Conservation (phyloP, 345 rosid species). For the Zanthoxylum bungeanum region DNA sequence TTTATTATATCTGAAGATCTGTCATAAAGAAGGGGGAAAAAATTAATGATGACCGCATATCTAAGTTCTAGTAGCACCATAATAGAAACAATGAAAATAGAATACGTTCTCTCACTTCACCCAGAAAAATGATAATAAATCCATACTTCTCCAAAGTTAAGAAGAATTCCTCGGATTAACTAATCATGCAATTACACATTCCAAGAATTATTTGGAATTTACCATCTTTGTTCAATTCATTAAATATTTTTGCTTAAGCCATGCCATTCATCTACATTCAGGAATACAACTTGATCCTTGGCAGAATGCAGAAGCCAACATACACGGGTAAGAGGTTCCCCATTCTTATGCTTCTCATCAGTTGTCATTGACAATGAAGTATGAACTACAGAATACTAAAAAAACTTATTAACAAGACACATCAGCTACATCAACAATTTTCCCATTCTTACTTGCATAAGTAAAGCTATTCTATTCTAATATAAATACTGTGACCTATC, state of each 20-base stretch:
- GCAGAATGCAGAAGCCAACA: not conserved
- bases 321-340: not conserved
- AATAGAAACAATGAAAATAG: not conserved
- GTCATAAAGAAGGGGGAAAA: too few species aligned
- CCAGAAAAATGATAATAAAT: not conserved
- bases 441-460: not conserved
- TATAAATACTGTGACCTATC: not conserved
- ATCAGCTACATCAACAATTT: not conserved
- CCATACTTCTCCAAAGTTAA: not conserved
- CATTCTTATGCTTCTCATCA: not conserved
- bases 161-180: not conserved
- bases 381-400: not conserved
- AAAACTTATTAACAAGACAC: not conserved
- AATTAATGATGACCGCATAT: not conserved
- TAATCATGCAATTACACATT: not conserved
- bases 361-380: not conserved
- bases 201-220: not conserved
- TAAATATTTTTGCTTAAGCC: not conserved
- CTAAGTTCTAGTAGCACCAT: not conserved
- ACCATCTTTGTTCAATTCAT: not conserved
- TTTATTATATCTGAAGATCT: not conserved
- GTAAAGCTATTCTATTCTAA: not conserved
- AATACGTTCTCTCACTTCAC: not conserved
- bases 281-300: not conserved
- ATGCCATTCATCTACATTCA: not conserved